phyloP scores from a whole-genome alignment of 1,139 yeast species.

The Yamadazyma buinensis region DNA sequence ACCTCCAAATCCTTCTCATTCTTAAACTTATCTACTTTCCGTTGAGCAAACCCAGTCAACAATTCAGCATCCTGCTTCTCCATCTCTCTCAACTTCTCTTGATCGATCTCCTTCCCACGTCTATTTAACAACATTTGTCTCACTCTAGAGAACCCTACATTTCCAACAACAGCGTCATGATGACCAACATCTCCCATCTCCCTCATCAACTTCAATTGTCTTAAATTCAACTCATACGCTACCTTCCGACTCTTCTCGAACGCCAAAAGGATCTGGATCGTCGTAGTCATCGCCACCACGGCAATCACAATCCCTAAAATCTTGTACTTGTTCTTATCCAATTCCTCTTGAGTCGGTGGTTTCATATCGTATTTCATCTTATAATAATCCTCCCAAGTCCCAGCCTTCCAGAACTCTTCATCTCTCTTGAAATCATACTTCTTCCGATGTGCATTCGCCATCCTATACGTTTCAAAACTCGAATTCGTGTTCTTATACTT shows the following conservation, averaged over 20 bases:
- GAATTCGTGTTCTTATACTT: slow-evolving; percentile 24
- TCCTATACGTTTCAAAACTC: slow-evolving; percentile 41
- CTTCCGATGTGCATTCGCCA: slow-evolving; percentile 37
- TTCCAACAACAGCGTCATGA: slow-evolving; percentile 46
- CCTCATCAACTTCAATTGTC: slow-evolving; percentile 44
- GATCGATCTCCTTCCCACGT: slow-evolving; percentile 31
- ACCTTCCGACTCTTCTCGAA: slow-evolving; percentile 33
- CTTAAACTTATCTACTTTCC: slow-evolving; percentile 20
- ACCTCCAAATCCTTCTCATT: too few relatives aligned
- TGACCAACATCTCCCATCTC: slow-evolving; percentile 26
- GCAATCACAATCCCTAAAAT: slow-evolving; percentile 42
- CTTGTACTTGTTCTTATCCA: slow-evolving; percentile 42
- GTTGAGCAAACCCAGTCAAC: slow-evolving; percentile 31
- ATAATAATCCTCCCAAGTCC: slow-evolving; percentile 70
- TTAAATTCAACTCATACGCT: slow-evolving; percentile 23
- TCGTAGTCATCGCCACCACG: slow-evolving; percentile 36
- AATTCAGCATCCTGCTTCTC: slow-evolving; percentile 27
- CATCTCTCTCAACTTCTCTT: slow-evolving; percentile 14
- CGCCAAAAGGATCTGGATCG: slow-evolving; percentile 44
- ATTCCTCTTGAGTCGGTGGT: slow-evolving; percentile 42
- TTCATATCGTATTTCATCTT: slow-evolving; percentile 34
- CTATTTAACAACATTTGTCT: slow-evolving; percentile 61
- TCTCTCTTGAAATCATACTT: slow-evolving; percentile 31
- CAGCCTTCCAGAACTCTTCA: slow-evolving; percentile 60
- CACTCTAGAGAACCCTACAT: slow-evolving; percentile 36